phyloP scores from a whole-genome alignment of 148 eudicot species.

The Camellia sinensis region DNA sequence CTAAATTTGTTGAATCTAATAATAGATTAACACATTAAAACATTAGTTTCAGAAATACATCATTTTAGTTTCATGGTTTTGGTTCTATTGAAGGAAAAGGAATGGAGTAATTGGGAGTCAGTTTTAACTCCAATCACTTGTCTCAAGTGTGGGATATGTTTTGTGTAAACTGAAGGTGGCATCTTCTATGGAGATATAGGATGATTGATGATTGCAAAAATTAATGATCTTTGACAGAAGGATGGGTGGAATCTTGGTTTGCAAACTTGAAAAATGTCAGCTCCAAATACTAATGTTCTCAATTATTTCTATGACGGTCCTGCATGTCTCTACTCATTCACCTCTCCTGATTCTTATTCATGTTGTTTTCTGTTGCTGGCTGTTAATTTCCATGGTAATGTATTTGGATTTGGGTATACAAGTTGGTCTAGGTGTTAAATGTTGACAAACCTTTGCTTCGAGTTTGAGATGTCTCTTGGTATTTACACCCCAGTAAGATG shows the following conservation, averaged over 20 bases:
- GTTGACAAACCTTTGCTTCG: background rate
- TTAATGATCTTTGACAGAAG: background rate
- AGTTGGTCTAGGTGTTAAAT: background rate
- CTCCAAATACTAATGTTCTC: background rate
- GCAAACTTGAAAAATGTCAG: background rate
- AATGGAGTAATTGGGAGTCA: background rate
- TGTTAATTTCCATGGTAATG: background rate
- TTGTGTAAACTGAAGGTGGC: no score
- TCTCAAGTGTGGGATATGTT: no score
- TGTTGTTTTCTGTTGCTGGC: background rate
- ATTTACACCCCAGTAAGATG: background rate
- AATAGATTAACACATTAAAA: background rate
- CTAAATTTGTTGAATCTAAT: background rate
- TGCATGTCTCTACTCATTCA: background rate
- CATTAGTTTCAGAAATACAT: background rate
- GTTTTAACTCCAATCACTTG: background rate
- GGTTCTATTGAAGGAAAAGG: background rate
- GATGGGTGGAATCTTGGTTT: slow-evolving; percentile 2
- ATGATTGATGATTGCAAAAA: background rate
- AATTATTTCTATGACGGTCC: background rate
- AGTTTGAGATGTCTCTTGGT: background rate
- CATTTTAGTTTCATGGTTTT: background rate
- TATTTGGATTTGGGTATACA: background rate
- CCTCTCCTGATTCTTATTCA: background rate
- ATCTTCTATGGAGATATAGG: background rate